Evolutionary conservation across 192 early-diverging fungal genomes (phyloP).

Genomic region (Helicostylum pulchrum): DNA sequence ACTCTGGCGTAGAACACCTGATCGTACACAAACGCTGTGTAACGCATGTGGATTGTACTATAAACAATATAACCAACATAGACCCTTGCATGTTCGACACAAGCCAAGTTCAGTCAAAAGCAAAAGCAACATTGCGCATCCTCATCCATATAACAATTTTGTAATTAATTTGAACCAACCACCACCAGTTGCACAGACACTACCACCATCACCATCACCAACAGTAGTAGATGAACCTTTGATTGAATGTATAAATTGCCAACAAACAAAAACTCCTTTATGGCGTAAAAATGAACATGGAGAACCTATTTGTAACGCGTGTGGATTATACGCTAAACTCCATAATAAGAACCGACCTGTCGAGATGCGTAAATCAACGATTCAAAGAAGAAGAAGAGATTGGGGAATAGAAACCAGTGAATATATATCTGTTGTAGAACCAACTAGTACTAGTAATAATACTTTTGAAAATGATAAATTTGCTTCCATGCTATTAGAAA

Average conservation of each 20-base stretch:
- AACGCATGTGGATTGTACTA: constrained; percentile 96
- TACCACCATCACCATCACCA: no score
- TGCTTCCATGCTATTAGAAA: constrained; percentile 22
- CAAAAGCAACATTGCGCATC: background rate
- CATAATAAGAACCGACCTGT: constrained; percentile 47
- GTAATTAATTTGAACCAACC: no score
- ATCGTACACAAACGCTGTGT: constrained; percentile 78
- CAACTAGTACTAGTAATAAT: no score
- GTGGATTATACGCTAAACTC: constrained; percentile 59
- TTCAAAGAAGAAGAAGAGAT: constrained; percentile 47
- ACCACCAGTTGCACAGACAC: no score
- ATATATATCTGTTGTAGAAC: background rate
- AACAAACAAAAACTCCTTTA: constrained; percentile 73
- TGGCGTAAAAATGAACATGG: constrained; percentile 77
- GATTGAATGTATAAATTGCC: constrained; percentile 62
- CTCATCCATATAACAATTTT: background rate
- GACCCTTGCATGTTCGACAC: constrained; percentile 54
- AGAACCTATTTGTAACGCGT: constrained; percentile 79
- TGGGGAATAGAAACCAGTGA: constrained; percentile 24
- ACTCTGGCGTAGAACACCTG: constrained; percentile 82
- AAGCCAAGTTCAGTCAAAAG: background rate
- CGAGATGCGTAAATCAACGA: constrained; percentile 51
- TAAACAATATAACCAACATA: constrained; percentile 84
- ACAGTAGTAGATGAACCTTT: no score
- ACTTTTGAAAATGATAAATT: constrained; percentile 19